Conservation (phyloP, 192 early-diverging fungal genomes). For the Diversispora eburnea region DNA sequence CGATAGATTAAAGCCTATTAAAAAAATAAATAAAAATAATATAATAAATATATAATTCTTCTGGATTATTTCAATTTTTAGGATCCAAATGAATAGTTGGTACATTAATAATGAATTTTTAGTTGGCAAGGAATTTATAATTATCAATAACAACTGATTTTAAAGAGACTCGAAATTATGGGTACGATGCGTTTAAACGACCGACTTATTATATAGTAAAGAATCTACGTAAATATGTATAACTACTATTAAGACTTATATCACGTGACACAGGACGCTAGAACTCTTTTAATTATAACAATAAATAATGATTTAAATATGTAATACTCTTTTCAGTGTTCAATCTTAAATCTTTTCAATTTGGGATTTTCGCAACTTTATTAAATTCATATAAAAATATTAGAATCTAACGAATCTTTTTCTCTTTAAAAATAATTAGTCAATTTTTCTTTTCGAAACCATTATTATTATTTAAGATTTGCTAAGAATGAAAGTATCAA, state of each 20-base stretch:
- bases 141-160: not conserved
- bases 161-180: not conserved
- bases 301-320: too few species aligned
- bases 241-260: too few species aligned
- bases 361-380: not conserved
- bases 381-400: not conserved
- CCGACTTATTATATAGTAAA: too few species aligned
- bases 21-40: not conserved
- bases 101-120: slow-evolving; percentile 4
- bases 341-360: not conserved
- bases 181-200: not conserved
- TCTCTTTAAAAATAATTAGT: not conserved
- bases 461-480: too few species aligned
- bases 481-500: too few species aligned
- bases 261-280: too few species aligned
- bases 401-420: not conserved
- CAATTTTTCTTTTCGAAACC: too few species aligned
- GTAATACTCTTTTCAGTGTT: slow-evolving; percentile 4
- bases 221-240: not conserved
- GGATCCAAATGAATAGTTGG: not conserved
- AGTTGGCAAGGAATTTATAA: not conserved
- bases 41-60: not conserved
- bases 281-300: too few species aligned
- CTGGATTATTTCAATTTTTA: not conserved
- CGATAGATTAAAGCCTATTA: too few species aligned